Evolutionary conservation across 805 yeast genomes (phyloP), one percentile per base, ranked within the genome.

Genomic region (Candida golubevii): DNA sequence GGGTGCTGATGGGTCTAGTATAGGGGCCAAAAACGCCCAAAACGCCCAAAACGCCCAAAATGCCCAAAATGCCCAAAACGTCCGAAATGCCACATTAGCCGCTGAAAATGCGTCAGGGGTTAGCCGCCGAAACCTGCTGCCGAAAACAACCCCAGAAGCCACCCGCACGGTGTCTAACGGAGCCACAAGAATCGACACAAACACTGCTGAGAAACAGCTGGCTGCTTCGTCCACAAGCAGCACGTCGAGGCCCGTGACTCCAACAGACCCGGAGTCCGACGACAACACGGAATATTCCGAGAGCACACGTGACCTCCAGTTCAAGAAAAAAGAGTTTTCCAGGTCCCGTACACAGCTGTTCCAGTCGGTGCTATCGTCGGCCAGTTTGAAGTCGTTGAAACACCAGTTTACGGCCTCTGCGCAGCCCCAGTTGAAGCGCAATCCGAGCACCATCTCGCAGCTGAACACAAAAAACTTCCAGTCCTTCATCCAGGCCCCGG

Each of bases 401-500:
- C 69, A 65, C 39, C 67, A 59, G 41, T 53, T 39, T 41, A 41
- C 53, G 9, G 39, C 38, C 18, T 50, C 46, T 33, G 37, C 36
- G 34, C 51, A 34, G 42, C 54, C 49, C 8, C 46, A 48, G 15
- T 41, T 47, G 34, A 42, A 46, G 48, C 39, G 54, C 6, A 52
- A 48, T 26, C 41, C 42, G 13, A 46, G 50, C 42, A 39, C 46
- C n/a, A 46, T 44, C 13, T 45, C 46, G 36, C 50, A 44, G 33
- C 42, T 38, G 13, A 47, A 52, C 35, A 41, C 48, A 30, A 54
- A 66, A 51, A 66, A 71, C 54, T 68, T 69, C 57, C 76, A 71
- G 57, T 63, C 71, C 18, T 70, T 67, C 46, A 71, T 71, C 42
- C 76, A 71, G 55, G 76, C 75, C 1, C 76, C 76, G 1, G 75